Conservation (phyloP, 331 rosid species). For the Telfairia occidentalis region DNA sequence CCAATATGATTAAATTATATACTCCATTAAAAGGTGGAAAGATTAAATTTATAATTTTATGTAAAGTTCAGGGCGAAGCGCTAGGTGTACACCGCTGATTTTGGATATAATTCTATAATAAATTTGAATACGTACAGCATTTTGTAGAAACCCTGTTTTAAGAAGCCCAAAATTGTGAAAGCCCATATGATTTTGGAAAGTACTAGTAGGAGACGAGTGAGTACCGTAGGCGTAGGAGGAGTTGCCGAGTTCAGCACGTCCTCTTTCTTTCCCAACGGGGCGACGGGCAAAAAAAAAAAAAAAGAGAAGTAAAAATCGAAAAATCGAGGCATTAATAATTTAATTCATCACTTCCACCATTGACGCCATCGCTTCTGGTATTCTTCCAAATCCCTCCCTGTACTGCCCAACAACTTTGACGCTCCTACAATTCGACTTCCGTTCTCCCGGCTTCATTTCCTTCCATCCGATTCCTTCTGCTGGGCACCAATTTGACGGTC, state of each 20-base stretch:
- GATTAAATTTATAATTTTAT: too few relatives aligned
- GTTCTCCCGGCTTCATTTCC: neutral
- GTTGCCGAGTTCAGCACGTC: neutral
- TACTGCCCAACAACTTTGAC: slow-evolving; percentile 2
- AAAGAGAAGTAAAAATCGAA: neutral
- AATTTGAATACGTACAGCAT: too few relatives aligned
- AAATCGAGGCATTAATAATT: neutral
- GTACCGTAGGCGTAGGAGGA: too few relatives aligned
- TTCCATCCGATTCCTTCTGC: neutral
- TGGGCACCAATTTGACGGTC: neutral
- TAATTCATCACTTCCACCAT: neutral
- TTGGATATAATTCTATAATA: too few relatives aligned
- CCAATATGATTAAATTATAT: too few relatives aligned
- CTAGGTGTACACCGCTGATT: too few relatives aligned
- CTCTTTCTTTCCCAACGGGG: neutral
- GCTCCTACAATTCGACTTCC: neutral
- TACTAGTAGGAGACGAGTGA: neutral
- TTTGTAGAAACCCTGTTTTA: neutral
- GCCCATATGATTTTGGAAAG: neutral
- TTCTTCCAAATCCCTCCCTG: neutral
- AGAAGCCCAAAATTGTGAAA: neutral
- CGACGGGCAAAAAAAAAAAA: neutral
- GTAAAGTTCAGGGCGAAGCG: too few relatives aligned
- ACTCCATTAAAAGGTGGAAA: too few relatives aligned
- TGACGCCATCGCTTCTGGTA: neutral